A percentile compares a stretch with the other conserved stretches of the same genome.
phyloP scores from a whole-genome alignment of 2,329 filamentous ascomycete species.

The Trichoderma gracile region DNA sequence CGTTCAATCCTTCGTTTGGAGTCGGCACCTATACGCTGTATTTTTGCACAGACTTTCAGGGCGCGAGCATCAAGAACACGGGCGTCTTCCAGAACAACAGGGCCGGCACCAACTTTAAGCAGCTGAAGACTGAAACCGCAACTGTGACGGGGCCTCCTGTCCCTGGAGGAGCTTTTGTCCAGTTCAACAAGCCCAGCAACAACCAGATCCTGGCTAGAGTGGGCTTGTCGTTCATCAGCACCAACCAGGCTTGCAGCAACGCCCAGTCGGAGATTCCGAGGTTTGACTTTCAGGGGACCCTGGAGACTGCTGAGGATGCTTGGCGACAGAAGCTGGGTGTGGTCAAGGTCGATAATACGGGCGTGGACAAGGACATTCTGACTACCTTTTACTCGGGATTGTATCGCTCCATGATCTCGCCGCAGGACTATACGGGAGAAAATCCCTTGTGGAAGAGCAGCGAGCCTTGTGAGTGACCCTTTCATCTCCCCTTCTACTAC shows the following conservation, averaged over 20 bases:
- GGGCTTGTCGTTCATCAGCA: slow-evolving; percentile 70
- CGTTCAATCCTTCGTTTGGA: slow-evolving; percentile 62
- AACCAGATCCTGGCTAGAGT: slow-evolving; percentile 64
- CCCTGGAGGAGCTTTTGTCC: slow-evolving; percentile 60
- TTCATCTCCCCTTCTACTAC: too few species aligned
- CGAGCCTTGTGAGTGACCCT: slow-evolving; percentile 54
- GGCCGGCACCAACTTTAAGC: slow-evolving; percentile 47
- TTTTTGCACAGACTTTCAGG: slow-evolving; percentile 62
- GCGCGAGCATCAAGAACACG: slow-evolving; percentile 53
- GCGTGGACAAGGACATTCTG: slow-evolving; percentile 59
- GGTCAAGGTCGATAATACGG: slow-evolving; percentile 56
- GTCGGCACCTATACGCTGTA: slow-evolving; percentile 57
- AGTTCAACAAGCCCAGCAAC: slow-evolving; percentile 50
- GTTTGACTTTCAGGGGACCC: slow-evolving; percentile 62
- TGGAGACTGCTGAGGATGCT: slow-evolving; percentile 54
- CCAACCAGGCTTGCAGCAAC: slow-evolving; percentile 67
- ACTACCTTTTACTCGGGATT: slow-evolving; percentile 70
- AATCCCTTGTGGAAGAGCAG: slow-evolving; percentile 69
- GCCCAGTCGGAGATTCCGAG: slow-evolving; percentile 68
- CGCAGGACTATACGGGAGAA: slow-evolving; percentile 75
- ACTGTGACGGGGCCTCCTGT: slow-evolving; percentile 30
- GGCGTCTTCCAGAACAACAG: slow-evolving; percentile 60
- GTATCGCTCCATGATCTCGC: slow-evolving; percentile 68
- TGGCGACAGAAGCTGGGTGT: slow-evolving; percentile 66
- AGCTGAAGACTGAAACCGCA: slow-evolving; percentile 36